These are phyloP conservation scores for Tylopilus felleus DNA, from an alignment of 768 basidiomycete genomes.

Conservation along the genomic window DNA sequence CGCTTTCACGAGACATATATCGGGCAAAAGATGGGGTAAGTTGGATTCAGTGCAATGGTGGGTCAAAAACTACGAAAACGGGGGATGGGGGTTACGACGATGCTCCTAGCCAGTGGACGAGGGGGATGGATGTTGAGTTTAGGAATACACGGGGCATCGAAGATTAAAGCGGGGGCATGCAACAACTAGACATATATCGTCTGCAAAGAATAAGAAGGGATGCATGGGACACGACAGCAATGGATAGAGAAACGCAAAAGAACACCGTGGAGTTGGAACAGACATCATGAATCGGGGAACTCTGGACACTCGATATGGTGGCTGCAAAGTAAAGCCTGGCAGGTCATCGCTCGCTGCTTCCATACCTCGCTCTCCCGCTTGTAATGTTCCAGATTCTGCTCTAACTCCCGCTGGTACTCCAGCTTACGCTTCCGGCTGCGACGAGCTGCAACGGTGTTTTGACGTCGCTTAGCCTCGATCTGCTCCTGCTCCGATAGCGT, in stretches of 20 bases:
- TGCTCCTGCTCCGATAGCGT: constrained; percentile 58
- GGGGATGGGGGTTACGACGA: constrained; percentile 47
- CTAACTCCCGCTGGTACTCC: constrained; percentile 62
- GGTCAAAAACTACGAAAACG: background rate
- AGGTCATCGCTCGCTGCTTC: constrained; percentile 50
- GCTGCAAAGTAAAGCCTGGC: constrained; percentile 50
- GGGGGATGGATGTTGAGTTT: constrained; percentile 24
- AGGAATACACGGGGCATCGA: constrained; percentile 43
- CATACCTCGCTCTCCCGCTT: constrained; percentile 60
- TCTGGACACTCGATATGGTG: constrained; percentile 58
- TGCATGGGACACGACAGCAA: background rate
- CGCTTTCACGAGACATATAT: constrained; percentile 5
- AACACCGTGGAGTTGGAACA: background rate
- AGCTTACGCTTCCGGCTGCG: constrained; percentile 74
- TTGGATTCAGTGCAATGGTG: background rate
- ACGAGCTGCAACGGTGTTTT: constrained; percentile 85
- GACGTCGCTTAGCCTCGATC: constrained; percentile 73
- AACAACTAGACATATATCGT: background rate
- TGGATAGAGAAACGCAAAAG: constrained; percentile 5
- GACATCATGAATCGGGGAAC: constrained; percentile 34
- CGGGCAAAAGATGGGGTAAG: background rate
- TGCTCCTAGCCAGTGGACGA: constrained; percentile 49
- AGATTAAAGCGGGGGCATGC: constrained; percentile 27
- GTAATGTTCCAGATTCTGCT: constrained; percentile 50
- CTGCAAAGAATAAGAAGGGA: constrained; percentile 8